Evolutionary conservation across 73 alveolate species (phyloP).

Genomic region (Blepharisma stoltei): DNA sequence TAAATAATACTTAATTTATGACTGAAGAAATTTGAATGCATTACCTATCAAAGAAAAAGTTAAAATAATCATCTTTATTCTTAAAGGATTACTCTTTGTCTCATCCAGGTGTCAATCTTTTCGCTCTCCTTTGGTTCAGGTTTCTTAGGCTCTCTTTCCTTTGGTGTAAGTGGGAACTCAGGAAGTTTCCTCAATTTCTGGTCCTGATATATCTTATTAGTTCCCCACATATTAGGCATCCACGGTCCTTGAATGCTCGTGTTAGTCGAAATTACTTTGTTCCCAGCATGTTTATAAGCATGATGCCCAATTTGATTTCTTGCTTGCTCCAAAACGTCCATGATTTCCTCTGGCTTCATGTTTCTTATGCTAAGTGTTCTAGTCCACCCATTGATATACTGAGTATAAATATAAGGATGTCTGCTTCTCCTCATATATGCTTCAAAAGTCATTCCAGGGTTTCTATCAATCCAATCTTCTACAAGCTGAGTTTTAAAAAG

Average conservation of each 20-base stretch:
- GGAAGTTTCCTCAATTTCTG: slow-evolving; percentile 14
- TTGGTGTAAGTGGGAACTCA: not conserved
- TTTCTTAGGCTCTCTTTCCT: not conserved
- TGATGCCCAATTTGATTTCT: slow-evolving; percentile 44
- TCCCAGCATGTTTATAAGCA: slow-evolving; percentile 43
- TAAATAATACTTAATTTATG: too few species aligned
- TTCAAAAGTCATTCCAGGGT: slow-evolving; percentile 38
- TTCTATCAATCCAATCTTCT: slow-evolving; percentile 36
- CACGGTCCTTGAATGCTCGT: slow-evolving; percentile 57
- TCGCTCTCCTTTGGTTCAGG: too few species aligned
- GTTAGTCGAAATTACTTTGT: slow-evolving; percentile 34
- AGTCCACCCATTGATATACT: slow-evolving; percentile 61
- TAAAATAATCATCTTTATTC: too few species aligned
- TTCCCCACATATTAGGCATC: slow-evolving; percentile 44
- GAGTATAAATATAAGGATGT: slow-evolving; percentile 57
- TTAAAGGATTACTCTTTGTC: too few species aligned
- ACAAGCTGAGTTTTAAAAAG: slow-evolving; percentile 32
- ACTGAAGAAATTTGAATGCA: too few species aligned
- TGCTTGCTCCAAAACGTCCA: slow-evolving; percentile 28
- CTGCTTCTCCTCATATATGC: slow-evolving; percentile 47
- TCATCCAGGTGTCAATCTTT: too few species aligned
- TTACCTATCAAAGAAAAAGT: too few species aligned
- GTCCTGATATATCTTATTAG: not conserved
- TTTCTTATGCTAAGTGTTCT: slow-evolving; percentile 50
- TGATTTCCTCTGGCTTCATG: slow-evolving; percentile 44